phyloP scores from a whole-genome alignment of 148 eudicot species.

The Rhododendron williamsianum region DNA sequence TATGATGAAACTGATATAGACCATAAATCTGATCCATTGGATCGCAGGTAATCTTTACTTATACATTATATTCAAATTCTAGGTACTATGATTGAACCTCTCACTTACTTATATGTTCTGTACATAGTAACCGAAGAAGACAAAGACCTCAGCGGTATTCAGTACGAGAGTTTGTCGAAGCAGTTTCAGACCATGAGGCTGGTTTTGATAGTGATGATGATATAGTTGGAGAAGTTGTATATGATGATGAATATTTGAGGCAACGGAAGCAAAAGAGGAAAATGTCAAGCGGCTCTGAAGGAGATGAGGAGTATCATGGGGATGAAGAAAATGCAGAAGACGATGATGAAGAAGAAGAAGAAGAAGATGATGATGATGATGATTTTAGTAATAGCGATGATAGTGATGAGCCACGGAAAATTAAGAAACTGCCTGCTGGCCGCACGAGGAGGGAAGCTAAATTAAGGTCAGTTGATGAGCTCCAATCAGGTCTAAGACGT shows the following conservation, averaged over 20 bases:
- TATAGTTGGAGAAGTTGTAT: constrained; percentile 94
- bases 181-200: constrained; percentile 54
- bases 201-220: constrained; percentile 77
- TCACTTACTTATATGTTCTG: constrained; percentile 10
- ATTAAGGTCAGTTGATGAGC: constrained; percentile 45
- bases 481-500: constrained; percentile 67
- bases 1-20: constrained; percentile 56
- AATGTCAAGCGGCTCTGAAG: constrained; percentile 75
- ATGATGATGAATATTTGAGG: constrained; percentile 71
- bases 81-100: constrained; percentile 2
- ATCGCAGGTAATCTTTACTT: constrained; percentile 47
- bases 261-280: constrained; percentile 49
- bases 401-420: constrained; percentile 50
- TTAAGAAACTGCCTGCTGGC: constrained; percentile 37
- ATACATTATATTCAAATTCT: neutral
- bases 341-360: constrained; percentile 64
- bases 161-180: constrained; percentile 59
- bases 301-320: constrained; percentile 78
- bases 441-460: constrained; percentile 56
- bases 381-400: constrained; percentile 66
- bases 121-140: constrained; percentile 61
- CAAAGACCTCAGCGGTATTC: constrained; percentile 79
- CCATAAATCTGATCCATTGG: constrained; percentile 39
- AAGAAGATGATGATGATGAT: constrained; percentile 21
- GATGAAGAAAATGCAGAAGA: constrained; percentile 70